These are phyloP conservation scores for Nicotiana paniculata DNA, from an alignment of 257 asterid species.

Conservation along the genomic window DNA sequence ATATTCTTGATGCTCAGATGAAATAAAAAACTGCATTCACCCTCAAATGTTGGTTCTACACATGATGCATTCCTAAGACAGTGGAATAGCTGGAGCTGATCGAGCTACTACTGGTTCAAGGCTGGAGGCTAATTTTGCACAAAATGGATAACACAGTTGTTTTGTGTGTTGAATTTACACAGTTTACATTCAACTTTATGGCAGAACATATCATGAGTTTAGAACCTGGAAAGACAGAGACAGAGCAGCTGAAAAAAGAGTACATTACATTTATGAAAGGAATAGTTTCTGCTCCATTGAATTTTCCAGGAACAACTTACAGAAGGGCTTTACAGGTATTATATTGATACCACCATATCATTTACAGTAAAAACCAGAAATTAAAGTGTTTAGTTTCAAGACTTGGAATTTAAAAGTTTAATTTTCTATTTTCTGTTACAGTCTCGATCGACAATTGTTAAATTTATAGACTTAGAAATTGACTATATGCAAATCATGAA, in stretches of 20 bases:
- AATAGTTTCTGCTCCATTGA: slow-evolving; percentile 83
- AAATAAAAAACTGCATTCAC: too few species aligned
- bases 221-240: slow-evolving; percentile 68
- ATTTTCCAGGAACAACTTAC: slow-evolving; percentile 94
- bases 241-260: slow-evolving; percentile 68
- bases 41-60: too few species aligned
- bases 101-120: too few species aligned
- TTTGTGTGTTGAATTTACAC: slow-evolving; percentile 5
- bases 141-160: too few species aligned
- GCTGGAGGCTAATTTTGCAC: too few species aligned
- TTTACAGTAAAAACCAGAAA: background rate
- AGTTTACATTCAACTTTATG: slow-evolving; percentile 90
- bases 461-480: too few species aligned
- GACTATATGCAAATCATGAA: too few species aligned
- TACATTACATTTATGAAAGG: slow-evolving; percentile 95
- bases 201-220: slow-evolving; percentile 91
- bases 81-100: too few species aligned
- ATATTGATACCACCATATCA: background rate
- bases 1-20: too few species aligned
- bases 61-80: too few species aligned
- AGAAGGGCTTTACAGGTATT: slow-evolving; percentile 66
- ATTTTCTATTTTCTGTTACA: slow-evolving; percentile 1
- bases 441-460: slow-evolving; percentile 80
- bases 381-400: background rate
- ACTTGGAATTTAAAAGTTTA: background rate